A percentile compares a stretch with the other conserved stretches of the same genome.
These are phyloP conservation scores for Lentinus tigrinus DNA, from an alignment of 768 basidiomycete species.

Conservation along the genomic window DNA sequence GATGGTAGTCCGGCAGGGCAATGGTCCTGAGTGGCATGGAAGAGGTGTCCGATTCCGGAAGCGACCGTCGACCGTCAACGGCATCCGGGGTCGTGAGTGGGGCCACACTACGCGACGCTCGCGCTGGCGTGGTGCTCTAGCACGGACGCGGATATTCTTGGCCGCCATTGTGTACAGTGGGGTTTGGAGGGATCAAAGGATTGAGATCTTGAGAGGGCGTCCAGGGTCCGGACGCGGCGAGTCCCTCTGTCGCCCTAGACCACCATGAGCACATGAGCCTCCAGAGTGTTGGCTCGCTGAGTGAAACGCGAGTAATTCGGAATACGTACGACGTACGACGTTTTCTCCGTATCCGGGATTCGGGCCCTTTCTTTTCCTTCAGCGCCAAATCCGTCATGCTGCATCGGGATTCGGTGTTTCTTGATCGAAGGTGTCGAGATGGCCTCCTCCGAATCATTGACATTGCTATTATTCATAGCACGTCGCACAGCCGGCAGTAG, in stretches of 20 bases:
- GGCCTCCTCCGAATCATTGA: background rate
- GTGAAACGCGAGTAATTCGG: background rate
- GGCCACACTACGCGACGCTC: background rate
- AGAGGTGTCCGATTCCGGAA: too few species aligned
- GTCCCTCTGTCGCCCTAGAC: background rate
- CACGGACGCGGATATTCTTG: background rate
- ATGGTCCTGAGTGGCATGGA: slow-evolving; percentile 3
- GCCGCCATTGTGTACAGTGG: background rate
- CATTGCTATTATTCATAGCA: too few species aligned
- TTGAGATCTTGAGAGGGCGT: too few species aligned
- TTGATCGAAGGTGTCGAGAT: background rate
- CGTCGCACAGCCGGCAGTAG: too few species aligned
- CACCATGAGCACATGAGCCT: background rate
- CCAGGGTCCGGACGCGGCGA: background rate
- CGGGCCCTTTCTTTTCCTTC: too few species aligned
- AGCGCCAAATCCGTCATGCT: background rate
- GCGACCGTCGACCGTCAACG: background rate
- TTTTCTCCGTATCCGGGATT: background rate
- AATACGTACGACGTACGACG: background rate
- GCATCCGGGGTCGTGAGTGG: too few species aligned
- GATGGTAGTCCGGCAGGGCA: background rate
- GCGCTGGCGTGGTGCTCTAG: background rate
- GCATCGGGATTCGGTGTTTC: background rate
- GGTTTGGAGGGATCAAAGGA: background rate
- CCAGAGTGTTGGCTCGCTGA: background rate